Conservation (phyloP, 2,329 filamentous ascomycete species). For the Pseudogymnoascus sp. region DNA sequence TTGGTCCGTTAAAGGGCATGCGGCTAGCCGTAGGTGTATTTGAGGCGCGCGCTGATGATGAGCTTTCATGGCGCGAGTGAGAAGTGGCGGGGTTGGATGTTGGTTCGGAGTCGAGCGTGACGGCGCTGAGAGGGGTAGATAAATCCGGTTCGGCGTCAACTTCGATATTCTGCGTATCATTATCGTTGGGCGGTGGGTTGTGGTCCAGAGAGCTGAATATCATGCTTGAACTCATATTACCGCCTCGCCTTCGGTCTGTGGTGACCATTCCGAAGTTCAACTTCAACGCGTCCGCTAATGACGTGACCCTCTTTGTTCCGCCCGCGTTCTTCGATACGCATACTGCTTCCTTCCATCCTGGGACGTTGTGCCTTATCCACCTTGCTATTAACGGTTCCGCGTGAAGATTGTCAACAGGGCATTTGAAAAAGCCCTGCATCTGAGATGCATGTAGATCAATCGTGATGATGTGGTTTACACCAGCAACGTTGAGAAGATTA, state of each 20-base stretch:
- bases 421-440: conserved; percentile 99
- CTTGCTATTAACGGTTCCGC: conserved; percentile 91
- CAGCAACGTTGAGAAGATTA: conserved; percentile 86
- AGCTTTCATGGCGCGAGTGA: conserved; percentile 22
- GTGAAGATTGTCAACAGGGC: conserved; percentile 93
- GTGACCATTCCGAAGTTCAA: conserved; percentile 97
- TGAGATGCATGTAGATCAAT: conserved; percentile 95
- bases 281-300: conserved; percentile 89
- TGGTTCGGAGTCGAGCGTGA: background rate
- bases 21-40: conserved; percentile 20
- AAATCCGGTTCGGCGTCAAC: background rate
- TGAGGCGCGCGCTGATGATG: conserved; percentile 19
- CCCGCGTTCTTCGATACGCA: conserved; percentile 98
- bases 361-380: conserved; percentile 88
- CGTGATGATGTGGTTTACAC: conserved; percentile 95
- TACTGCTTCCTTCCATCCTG: conserved; percentile 82
- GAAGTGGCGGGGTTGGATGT: conserved; percentile 16
- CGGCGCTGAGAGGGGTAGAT: background rate
- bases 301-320: conserved; percentile 94
- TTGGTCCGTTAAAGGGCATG: conserved; percentile 14
- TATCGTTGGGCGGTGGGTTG: background rate
- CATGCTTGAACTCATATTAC: conserved; percentile 69
- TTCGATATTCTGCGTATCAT: background rate
- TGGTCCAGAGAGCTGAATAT: conserved; percentile 35
- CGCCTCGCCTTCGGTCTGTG: conserved; percentile 63